Evolutionary conservation across 257 asterid genomes (phyloP), one percentile per base, ranked within the genome.

Genomic region (Fraxinus americana): DNA sequence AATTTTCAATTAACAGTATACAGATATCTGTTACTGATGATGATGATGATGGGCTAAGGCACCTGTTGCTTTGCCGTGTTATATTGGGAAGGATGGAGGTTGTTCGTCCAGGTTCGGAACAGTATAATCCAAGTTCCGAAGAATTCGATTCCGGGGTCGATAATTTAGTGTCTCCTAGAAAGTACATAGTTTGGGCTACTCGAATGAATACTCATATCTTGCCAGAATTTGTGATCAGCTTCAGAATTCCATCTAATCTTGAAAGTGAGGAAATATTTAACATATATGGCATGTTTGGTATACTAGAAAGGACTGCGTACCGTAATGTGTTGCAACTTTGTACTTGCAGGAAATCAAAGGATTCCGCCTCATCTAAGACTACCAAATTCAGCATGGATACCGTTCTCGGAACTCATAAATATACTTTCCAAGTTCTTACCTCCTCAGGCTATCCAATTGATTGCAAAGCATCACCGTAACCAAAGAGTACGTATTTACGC

Each of bases 101-200:
- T 25, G 67, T 88, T 70, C 17, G 8, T 38, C 84, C 83, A 3
- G 80, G 79, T 72, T 88, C 91, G 4, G 57, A 32, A 0, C 92
- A 88, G 67, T 23, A 34, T 21, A 81, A 83, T 70, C 92, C 94
- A 2, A 88, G 91, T 67, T 81, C 86, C 4, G 87, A 84, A 41
- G 91, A 90, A 41, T 88, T 88, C 50, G 92, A 90, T 81, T 84
- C 92, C 1, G 94, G 93, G 16, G 85, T 87, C 0, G 94, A 91
- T 66, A 68, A 83, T 83, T 72, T 87, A 16, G 67, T 45, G 59
- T 84, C 86, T 76, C 94, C 97, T 0, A 75, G 59, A 1, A 91
- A 72, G 77, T 91, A 91, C 61, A 79, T 88, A 8, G 75, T 91
- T 7, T 91, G 97, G 97, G 77, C 73, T 76, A 86, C 87, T 35